These are phyloP conservation scores for Oryza glumipatula DNA, from an alignment of 176 grass and related monocot species.

Conservation along the genomic window DNA sequence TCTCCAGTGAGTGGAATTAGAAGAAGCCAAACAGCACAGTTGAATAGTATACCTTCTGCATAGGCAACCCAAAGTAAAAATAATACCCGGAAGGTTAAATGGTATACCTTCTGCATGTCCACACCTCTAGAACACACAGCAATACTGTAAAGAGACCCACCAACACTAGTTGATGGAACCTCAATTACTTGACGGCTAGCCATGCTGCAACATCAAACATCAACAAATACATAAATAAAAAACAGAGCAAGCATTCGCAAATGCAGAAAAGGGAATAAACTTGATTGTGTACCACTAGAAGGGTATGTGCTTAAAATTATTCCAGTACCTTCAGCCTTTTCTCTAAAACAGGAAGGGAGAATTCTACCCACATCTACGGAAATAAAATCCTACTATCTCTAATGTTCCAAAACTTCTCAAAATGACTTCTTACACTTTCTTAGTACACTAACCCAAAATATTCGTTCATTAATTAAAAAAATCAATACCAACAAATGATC, in stretches of 20 bases:
- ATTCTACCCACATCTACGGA: not conserved
- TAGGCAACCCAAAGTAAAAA: slow-evolving; percentile 1
- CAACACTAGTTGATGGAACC: slow-evolving; percentile 73
- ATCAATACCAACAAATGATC: slow-evolving; percentile 4
- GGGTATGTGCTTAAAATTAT: not conserved
- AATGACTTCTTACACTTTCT: slow-evolving; percentile 5
- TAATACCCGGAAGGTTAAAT: not conserved
- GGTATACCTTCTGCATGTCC: slow-evolving; percentile 79
- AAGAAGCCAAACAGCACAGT: not conserved
- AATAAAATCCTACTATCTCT: slow-evolving; percentile 3
- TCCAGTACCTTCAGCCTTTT: not conserved
- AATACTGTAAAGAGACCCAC: slow-evolving; percentile 81
- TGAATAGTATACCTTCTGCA: not conserved
- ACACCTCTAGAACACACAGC: slow-evolving; percentile 76
- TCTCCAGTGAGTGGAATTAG: not conserved
- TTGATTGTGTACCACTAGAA: slow-evolving; percentile 14
- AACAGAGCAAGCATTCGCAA: slow-evolving; percentile 12
- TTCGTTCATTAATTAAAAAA: slow-evolving; percentile 4
- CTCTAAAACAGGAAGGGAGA: not conserved
- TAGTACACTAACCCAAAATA: slow-evolving; percentile 17
- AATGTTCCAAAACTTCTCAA: not conserved
- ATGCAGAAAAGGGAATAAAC: not conserved
- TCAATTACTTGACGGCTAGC: slow-evolving; percentile 82
- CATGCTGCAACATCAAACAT: slow-evolving; percentile 75
- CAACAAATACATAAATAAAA: slow-evolving; percentile 32